phyloP scores from a whole-genome alignment of 139 green algal genomes.

The Asterochloris sp. region DNA sequence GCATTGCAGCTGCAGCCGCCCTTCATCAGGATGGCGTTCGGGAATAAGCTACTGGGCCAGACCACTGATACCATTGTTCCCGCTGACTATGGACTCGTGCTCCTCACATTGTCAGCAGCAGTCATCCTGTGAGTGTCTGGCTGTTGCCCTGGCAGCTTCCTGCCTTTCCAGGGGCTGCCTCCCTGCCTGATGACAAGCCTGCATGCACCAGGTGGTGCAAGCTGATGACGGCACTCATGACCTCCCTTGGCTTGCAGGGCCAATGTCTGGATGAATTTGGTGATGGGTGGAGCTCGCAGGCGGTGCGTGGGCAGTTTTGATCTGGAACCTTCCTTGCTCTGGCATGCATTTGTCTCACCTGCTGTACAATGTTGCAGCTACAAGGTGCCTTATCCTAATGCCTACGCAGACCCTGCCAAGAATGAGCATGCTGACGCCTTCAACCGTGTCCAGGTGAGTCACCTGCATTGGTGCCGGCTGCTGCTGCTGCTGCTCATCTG shows the following conservation, averaged over 20 bases:
- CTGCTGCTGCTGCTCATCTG: too few species aligned
- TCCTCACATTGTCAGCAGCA: neutral
- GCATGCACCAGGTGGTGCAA: neutral
- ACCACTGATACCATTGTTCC: too few species aligned
- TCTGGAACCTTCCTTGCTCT: too few species aligned
- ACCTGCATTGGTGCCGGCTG: too few species aligned
- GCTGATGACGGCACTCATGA: neutral
- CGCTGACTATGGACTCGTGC: slow-evolving; percentile 6
- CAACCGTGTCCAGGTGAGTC: slow-evolving; percentile 11
- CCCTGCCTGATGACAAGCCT: neutral
- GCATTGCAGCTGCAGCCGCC: neutral
- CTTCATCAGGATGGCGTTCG: neutral
- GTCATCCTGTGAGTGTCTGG: neutral
- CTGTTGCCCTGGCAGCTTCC: too few species aligned
- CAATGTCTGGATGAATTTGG: neutral
- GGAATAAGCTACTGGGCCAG: neutral
- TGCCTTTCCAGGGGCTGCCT: neutral
- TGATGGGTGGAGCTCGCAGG: neutral
- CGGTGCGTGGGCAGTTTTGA: neutral
- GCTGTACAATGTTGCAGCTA: neutral
- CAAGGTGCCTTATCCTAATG: slow-evolving; percentile 10
- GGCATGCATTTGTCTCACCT: neutral
- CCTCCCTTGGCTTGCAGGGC: neutral
- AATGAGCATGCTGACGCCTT: slow-evolving; percentile 15
- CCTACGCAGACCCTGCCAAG: slow-evolving; percentile 16